Base-by-base conservation (phyloP, 257 asterid genomes). In the Rauvolfia tetraphylla region DNA sequence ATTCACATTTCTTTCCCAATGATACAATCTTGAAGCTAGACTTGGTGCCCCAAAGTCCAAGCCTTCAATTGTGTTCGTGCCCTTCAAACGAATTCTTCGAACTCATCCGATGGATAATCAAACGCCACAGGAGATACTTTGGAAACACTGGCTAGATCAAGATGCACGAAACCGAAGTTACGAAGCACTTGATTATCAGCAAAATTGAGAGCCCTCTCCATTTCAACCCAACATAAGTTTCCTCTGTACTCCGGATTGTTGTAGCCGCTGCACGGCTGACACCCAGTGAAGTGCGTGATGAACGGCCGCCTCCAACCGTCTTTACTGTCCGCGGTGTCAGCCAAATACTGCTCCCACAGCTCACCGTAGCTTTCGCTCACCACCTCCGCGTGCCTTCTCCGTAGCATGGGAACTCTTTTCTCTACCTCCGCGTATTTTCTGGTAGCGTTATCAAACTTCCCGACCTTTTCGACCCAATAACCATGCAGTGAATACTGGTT, bases 241-340 rank as follows among this genome's bases (percentile, higher is more conserved):
- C 75, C 77, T 13, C 63, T 59, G 14, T 82, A 79, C 20, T 73
- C 59, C 15, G 78, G 77, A 20, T 80, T 70, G 13, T 75, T 75
- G 36, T 63, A n/a, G n/a, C 88, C 83, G n/a, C 81, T 76, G 46
- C 88, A 85, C 23, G 86, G 86, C 71, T 85, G 81, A 69, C 88
- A 85, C 17, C 88, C 88, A 17, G 83, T 81, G 18, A 85, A 85
- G 23, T 85, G 88, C 4, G 86, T 85, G n/a, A 82, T 58, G 51
- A 85, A 82, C 53, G 84, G 84, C 72, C 81, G 36, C 25, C 73
- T 66, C 78, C 78, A 78, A 4, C 69, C 22, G 0, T 42, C 78
- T 8, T 74, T 69, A 1, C 78, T 77, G 8, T 49, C 51, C 3
- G 77, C 57, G 0, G 79, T 58, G 33, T 68, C 68, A 27, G 14